A percentile compares a stretch with the other conserved stretches of the same genome.
phyloP scores from a whole-genome alignment of 345 rosid genomes.

The Melaleuca alternifolia region DNA sequence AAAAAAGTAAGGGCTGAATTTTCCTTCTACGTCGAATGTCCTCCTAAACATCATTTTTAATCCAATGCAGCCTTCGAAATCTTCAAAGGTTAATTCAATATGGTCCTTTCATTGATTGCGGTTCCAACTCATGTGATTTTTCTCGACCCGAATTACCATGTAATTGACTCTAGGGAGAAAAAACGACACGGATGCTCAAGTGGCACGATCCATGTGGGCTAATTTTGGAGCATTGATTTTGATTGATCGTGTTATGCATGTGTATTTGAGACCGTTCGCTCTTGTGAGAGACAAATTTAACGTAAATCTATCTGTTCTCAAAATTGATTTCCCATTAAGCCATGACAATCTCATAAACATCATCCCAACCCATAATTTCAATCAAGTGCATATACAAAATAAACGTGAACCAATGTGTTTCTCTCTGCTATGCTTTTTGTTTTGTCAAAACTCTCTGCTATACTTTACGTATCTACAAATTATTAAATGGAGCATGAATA shows the following conservation, averaged over 20 bases:
- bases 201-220: not conserved
- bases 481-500: too few species aligned
- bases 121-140: not conserved
- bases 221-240: not conserved
- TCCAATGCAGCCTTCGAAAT: not conserved
- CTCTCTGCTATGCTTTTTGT: too few species aligned
- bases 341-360: not conserved
- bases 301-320: not conserved
- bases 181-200: not conserved
- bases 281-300: not conserved
- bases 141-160: not conserved
- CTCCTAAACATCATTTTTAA: not conserved
- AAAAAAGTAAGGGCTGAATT: not conserved
- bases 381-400: too few species aligned
- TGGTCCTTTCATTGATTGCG: not conserved
- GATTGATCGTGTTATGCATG: not conserved
- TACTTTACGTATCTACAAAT: too few species aligned
- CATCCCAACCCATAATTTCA: not conserved
- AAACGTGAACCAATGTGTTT: too few species aligned
- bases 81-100: not conserved
- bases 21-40: not conserved
- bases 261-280: not conserved
- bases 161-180: not conserved
- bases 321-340: not conserved
- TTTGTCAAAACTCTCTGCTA: too few species aligned